Conservation (phyloP, 1,139 yeast species). For the Saccharomyces hybrid region DNA sequence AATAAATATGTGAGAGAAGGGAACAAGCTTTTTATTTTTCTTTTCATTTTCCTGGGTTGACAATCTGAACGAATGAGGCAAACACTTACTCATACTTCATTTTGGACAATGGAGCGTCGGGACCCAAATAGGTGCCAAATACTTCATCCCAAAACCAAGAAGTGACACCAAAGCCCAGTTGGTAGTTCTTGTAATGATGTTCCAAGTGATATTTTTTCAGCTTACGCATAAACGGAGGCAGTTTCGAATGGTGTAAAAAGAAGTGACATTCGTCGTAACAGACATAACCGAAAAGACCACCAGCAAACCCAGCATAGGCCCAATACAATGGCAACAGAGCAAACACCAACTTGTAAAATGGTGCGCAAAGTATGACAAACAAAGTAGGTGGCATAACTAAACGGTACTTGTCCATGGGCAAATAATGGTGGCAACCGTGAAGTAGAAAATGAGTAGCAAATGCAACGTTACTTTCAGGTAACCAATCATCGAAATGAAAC, state of each 20-base stretch:
- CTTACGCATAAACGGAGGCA: constrained; percentile 70
- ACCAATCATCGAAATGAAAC: constrained; percentile 79
- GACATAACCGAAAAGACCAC: constrained; percentile 90
- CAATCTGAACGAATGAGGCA: background rate
- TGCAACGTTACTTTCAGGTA: constrained; percentile 73
- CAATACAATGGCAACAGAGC: constrained; percentile 47
- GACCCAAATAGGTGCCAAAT: constrained; percentile 59
- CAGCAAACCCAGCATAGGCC: constrained; percentile 75
- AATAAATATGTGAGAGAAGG: background rate
- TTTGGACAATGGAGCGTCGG: constrained; percentile 31
- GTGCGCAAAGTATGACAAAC: constrained; percentile 49
- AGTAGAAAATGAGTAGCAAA: constrained; percentile 78
- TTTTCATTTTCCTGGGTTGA: background rate
- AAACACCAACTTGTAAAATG: constrained; percentile 56
- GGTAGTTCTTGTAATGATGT: constrained; percentile 95
- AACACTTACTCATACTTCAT: constrained; percentile 28
- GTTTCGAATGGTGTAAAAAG: constrained; percentile 74
- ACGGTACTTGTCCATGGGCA: constrained; percentile 92
- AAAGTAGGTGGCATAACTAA: constrained; percentile 93
- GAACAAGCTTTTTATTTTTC: background rate
- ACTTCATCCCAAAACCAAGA: constrained; percentile 89
- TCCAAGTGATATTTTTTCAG: constrained; percentile 87
- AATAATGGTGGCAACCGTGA: constrained; percentile 93
- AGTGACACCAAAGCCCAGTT: constrained; percentile 93
- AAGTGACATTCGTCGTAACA: constrained; percentile 86